Evolutionary conservation across 2,329 filamentous ascomycete genomes (phyloP), one percentile per base, ranked within the genome.

Genomic region (Verticillium longisporum): DNA sequence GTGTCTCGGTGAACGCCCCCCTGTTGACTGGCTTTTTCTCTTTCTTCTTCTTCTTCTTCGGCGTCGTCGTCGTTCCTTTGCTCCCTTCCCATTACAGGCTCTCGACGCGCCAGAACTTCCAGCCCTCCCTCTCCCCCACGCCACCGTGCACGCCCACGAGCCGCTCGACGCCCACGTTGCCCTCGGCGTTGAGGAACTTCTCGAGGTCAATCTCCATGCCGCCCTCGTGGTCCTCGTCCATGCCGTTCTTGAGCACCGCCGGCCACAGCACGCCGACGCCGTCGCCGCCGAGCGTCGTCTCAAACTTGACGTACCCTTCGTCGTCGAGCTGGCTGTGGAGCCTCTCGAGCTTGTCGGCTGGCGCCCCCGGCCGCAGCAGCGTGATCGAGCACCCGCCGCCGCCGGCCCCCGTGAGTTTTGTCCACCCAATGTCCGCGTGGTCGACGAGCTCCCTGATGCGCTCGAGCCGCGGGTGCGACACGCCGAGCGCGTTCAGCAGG

Each of bases 311-410:
- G 72, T 95, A 99, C 1, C 90, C 90, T 69, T 92, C 90, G 0
- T 80, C 75, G 3, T 83, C 78, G 2, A 94, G 83, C 63, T 86
- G 84, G 45, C 78, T 71, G 66, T 94, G 86, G 15, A 98, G 77
- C 10, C 80, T 77, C 31, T 78, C 74, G 33, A 96, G 75, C 68
- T 83, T 83, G 63, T 84, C 78, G 15, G 72, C 68, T 6, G 84
- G 71, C 1, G 83, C 79, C 34, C 84, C 85, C 0, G 91, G 90
- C 65, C 88, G 89, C 57, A 99, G 80, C 4, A 99, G 79, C 0
- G 94, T 96, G 67, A 99, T 98, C 3, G 93, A 94, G 74, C 96
- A 98, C 2, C 95, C 95, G 61, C 95, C 96, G 13, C 95, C 96
- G 26, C 95, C 95, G 1, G 95, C 95, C 37, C 95, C 95, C 0